A percentile compares a stretch with the other conserved stretches of the same genome.
Conservation (phyloP, 306 rosid genomes). For the Cucurbita ficifolia region DNA sequence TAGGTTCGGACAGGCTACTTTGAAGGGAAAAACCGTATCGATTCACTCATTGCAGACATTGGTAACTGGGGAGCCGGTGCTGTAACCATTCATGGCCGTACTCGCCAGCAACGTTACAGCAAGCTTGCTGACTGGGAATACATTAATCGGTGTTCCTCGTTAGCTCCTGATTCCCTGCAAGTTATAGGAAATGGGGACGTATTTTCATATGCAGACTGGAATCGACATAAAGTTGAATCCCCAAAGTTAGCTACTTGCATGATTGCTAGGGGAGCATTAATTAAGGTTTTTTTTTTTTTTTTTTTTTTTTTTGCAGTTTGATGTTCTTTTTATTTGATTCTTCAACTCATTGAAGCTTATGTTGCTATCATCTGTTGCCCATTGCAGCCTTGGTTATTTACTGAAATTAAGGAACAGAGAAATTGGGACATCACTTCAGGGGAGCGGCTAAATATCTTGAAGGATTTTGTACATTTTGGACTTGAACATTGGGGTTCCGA, state of each 20-base stretch:
- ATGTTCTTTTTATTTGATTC: conserved; percentile 1
- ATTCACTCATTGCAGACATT: conserved; percentile 65
- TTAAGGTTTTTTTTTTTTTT: conserved; percentile 31
- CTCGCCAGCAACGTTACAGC: conserved; percentile 96
- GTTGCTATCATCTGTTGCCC: conserved; percentile 7
- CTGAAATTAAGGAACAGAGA: conserved; percentile 89
- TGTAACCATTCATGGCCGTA: conserved; percentile 77
- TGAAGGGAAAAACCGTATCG: conserved; percentile 84
- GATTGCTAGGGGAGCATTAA: conserved; percentile 84
- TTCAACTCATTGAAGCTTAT: background rate
- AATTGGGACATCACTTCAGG: conserved; percentile 93
- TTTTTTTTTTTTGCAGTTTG: conserved; percentile 5
- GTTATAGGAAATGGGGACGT: conserved; percentile 85
- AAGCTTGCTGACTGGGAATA: conserved; percentile 97
- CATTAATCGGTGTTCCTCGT: conserved; percentile 49
- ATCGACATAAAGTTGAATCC: conserved; percentile 48
- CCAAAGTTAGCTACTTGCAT: conserved; percentile 70
- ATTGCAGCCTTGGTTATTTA: conserved; percentile 86
- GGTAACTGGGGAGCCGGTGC: conserved; percentile 81
- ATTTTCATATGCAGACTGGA: conserved; percentile 72
- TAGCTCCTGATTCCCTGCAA: conserved; percentile 48
- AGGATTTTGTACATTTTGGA: conserved; percentile 65
- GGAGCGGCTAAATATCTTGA: conserved; percentile 66
- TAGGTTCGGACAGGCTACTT: conserved; percentile 81
- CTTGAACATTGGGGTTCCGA: conserved; percentile 96